Evolutionary conservation across 202 grass and related monocot genomes (phyloP).

Genomic region (Cymbopogon flexuosus): DNA sequence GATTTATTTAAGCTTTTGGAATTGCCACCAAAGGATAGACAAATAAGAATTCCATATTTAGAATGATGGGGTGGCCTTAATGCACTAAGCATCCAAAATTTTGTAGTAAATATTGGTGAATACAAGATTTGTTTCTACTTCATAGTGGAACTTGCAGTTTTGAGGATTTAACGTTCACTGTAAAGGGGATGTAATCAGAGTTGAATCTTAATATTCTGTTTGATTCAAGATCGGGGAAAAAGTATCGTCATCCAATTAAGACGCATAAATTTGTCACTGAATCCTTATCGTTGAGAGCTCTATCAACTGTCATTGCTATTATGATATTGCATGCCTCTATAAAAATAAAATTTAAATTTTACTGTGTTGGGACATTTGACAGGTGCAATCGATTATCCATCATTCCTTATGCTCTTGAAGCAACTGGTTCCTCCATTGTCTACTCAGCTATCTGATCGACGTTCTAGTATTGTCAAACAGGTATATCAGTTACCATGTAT

Average conservation of each 20-base stretch:
- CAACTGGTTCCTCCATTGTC: slow-evolving; percentile 74
- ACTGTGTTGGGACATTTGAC: slow-evolving; percentile 12
- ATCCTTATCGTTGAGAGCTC: not conserved
- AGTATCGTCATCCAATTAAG: not conserved
- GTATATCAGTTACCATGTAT: slow-evolving; percentile 31
- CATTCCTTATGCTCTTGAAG: slow-evolving; percentile 81
- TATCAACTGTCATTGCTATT: slow-evolving; percentile 17
- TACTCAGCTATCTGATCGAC: slow-evolving; percentile 78
- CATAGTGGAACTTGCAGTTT: not conserved
- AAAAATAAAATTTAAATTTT: not conserved
- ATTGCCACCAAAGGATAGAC: slow-evolving; percentile 13
- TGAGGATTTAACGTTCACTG: not conserved
- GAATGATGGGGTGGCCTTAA: not conserved
- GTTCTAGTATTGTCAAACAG: slow-evolving; percentile 98
- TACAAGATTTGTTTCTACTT: not conserved
- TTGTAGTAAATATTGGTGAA: slow-evolving; percentile 1
- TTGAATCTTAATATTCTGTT: not conserved
- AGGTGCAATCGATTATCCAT: slow-evolving; percentile 82
- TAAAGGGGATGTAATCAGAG: not conserved
- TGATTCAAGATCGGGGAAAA: not conserved
- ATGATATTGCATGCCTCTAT: slow-evolving; percentile 9
- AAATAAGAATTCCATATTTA: slow-evolving; percentile 2
- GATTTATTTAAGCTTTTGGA: slow-evolving; percentile 13
- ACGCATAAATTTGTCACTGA: not conserved
- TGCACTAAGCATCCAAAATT: not conserved